Conservation (phyloP, 2,329 filamentous ascomycete genomes). For the Apiospora marii region DNA sequence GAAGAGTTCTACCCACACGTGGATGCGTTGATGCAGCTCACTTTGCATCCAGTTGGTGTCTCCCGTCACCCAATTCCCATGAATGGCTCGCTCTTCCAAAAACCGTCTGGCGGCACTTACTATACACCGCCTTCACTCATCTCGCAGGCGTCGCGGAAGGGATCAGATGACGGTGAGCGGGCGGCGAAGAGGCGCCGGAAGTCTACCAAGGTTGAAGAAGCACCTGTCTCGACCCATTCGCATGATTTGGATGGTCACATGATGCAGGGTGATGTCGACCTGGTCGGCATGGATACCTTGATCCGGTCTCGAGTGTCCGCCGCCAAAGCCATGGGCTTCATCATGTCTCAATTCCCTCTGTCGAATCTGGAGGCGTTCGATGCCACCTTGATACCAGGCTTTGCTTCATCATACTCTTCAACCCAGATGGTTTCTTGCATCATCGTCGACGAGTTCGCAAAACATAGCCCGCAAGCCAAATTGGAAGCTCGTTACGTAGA, state of each 20-base stretch:
- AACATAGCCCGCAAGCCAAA: constrained; percentile 55
- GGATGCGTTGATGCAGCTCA: constrained; percentile 81
- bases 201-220: constrained; percentile 81
- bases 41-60: constrained; percentile 90
- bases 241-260: constrained; percentile 98
- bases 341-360: constrained; percentile 80
- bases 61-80: constrained; percentile 91
- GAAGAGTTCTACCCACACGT: constrained; percentile 79
- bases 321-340: constrained; percentile 83
- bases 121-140: constrained; percentile 46
- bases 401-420: constrained; percentile 80
- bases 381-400: constrained; percentile 67
- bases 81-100: constrained; percentile 88
- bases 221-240: constrained; percentile 67
- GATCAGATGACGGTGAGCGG: constrained; percentile 66
- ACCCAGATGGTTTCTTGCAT: constrained; percentile 86
- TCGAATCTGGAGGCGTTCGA: constrained; percentile 70
- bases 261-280: constrained; percentile 95
- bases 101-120: constrained; percentile 89
- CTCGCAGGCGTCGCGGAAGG: constrained; percentile 49
- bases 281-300: constrained; percentile 88
- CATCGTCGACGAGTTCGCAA: constrained; percentile 88
- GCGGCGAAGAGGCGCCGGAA: constrained; percentile 81
- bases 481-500: constrained; percentile 67
- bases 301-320: constrained; percentile 89